A percentile compares a stretch with the other conserved stretches of the same genome.
phyloP scores from a whole-genome alignment of 202 grass and related monocot genomes.

The Eragrostis tef region DNA sequence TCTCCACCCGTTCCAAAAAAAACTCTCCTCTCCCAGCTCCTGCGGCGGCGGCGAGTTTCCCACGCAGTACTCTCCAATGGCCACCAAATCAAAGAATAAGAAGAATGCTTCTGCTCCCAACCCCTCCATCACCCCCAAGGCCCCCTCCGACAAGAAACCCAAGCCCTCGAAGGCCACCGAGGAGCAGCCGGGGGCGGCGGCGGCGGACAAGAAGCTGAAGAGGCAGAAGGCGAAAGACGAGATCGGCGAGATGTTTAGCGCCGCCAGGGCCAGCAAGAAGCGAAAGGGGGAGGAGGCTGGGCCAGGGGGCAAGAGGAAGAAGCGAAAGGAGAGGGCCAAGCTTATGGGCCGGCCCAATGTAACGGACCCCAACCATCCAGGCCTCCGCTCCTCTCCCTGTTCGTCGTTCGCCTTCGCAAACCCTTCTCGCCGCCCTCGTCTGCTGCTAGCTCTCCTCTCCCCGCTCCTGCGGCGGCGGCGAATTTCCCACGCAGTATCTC shows the following conservation, averaged over 20 bases:
- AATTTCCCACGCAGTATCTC: not conserved
- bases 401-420: not conserved
- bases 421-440: conserved; percentile 33
- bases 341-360: not conserved
- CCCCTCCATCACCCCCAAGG: conserved; percentile 7
- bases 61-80: conserved; percentile 33
- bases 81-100: conserved; percentile 44
- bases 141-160: conserved; percentile 34
- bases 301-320: not conserved
- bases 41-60: not conserved
- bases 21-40: no score
- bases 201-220: conserved; percentile 37
- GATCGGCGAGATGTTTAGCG: conserved; percentile 76
- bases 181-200: conserved; percentile 15
- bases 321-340: not conserved
- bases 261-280: conserved; percentile 55
- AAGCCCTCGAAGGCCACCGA: conserved; percentile 9
- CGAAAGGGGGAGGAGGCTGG: conserved; percentile 47
- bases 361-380: not conserved
- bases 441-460: not conserved
- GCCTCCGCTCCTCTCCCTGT: no score
- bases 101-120: conserved; percentile 22
- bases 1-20: no score
- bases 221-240: conserved; percentile 63
- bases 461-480: not conserved